Percentiles rank a stretch among this genome's conserved stretches.
Conservation (phyloP, 2,329 filamentous ascomycete species). For the Paraphaeosphaeria sporulosa region DNA sequence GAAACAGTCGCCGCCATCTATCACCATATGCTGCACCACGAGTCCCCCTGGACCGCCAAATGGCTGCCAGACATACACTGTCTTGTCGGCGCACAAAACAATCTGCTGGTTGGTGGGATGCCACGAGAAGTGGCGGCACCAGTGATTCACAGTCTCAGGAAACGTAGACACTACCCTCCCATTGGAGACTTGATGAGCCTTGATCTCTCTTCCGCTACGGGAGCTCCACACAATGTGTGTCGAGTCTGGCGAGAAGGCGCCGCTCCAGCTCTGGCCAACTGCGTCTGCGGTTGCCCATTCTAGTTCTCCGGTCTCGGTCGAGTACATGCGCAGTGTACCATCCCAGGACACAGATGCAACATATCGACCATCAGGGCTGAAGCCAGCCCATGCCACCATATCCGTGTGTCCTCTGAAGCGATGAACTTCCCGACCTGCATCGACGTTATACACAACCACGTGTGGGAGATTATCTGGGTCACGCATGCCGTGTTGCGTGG, state of each 20-base stretch:
- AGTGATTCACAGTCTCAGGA: slow-evolving; percentile 18
- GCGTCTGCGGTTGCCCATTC: slow-evolving; percentile 28
- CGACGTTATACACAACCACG: slow-evolving; percentile 31
- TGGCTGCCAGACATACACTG: slow-evolving; percentile 33
- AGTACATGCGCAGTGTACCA: slow-evolving; percentile 38
- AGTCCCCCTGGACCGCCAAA: slow-evolving; percentile 27
- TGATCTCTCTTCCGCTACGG: slow-evolving; percentile 20
- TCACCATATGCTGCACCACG: slow-evolving; percentile 29
- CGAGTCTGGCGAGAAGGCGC: slow-evolving; percentile 36
- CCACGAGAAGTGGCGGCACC: slow-evolving; percentile 35
- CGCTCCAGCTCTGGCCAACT: slow-evolving; percentile 31
- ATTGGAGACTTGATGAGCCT: slow-evolving; percentile 27
- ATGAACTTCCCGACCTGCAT: slow-evolving; percentile 22
- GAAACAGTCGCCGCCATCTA: slow-evolving; percentile 16
- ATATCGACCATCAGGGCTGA: slow-evolving; percentile 31
- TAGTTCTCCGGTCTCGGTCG: slow-evolving; percentile 25
- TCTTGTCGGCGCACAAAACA: slow-evolving; percentile 28
- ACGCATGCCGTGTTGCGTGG: slow-evolving; percentile 21
- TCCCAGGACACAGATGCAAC: slow-evolving; percentile 40
- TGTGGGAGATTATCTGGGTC: slow-evolving; percentile 16
- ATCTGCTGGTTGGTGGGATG: slow-evolving; percentile 32
- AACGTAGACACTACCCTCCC: slow-evolving; percentile 26
- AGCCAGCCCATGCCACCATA: slow-evolving; percentile 35
- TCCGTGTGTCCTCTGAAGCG: slow-evolving; percentile 36
- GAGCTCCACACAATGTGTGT: slow-evolving; percentile 35